Evolutionary conservation across 768 basidiomycete genomes (phyloP).

Genomic region (Podaxis rugospora): DNA sequence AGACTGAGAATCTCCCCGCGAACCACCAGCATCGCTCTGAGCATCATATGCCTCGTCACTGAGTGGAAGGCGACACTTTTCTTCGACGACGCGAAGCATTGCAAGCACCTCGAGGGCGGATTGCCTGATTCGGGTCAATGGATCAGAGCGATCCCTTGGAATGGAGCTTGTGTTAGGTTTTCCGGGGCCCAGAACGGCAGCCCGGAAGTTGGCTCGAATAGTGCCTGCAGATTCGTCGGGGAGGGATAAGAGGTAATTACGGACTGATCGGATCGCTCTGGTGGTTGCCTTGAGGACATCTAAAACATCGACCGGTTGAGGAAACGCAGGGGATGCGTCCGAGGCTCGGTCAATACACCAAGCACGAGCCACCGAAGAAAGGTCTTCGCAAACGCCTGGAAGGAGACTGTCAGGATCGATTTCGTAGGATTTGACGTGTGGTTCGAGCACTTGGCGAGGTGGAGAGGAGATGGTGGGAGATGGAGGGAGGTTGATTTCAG

Average conservation of each 20-base stretch:
- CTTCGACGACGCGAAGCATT: slow-evolving; percentile 76
- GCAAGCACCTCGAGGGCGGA: slow-evolving; percentile 83
- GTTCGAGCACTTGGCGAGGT: slow-evolving; percentile 40
- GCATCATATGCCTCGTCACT: slow-evolving; percentile 82
- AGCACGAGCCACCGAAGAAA: slow-evolving; percentile 53
- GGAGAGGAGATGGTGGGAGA: slow-evolving; percentile 55
- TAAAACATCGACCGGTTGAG: slow-evolving; percentile 48
- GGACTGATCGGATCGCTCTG: slow-evolving; percentile 72
- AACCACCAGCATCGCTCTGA: slow-evolving; percentile 61
- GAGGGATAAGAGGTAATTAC: slow-evolving; percentile 79
- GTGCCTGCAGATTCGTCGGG: slow-evolving; percentile 68
- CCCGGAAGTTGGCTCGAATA: slow-evolving; percentile 55
- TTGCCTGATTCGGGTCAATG: slow-evolving; percentile 65
- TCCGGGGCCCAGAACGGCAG: slow-evolving; percentile 37
- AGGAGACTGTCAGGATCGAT: slow-evolving; percentile 75
- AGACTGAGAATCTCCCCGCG: slow-evolving; percentile 30
- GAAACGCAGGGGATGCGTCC: slow-evolving; percentile 12
- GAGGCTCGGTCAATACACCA: slow-evolving; percentile 47
- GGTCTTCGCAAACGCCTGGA: slow-evolving; percentile 74
- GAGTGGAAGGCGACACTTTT: slow-evolving; percentile 67
- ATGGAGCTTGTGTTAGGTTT: slow-evolving; percentile 24
- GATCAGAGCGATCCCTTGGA: slow-evolving; percentile 39
- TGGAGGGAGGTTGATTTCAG: slow-evolving; percentile 63
- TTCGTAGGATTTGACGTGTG: slow-evolving; percentile 60
- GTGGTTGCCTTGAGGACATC: slow-evolving; percentile 75